These are phyloP conservation scores for Lachnellula hyalina DNA, from an alignment of 2,329 filamentous ascomycete genomes.

Conservation along the genomic window DNA sequence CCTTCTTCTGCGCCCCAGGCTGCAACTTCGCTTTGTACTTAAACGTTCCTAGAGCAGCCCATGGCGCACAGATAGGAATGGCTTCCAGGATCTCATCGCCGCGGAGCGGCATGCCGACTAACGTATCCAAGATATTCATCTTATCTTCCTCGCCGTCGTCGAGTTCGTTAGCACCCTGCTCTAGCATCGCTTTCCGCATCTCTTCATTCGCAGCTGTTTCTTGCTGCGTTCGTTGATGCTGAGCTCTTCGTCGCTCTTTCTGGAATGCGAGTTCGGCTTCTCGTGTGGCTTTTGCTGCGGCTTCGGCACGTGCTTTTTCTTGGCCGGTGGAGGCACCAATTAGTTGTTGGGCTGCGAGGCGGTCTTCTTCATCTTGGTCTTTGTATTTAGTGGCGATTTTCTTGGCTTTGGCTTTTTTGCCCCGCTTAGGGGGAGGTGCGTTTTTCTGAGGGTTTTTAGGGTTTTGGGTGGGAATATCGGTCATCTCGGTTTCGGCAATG, in stretches of 20 bases:
- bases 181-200: constrained; percentile 53
- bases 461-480: constrained; percentile 20
- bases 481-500: constrained; percentile 11
- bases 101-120: constrained; percentile 71
- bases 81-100: constrained; percentile 77
- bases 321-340: constrained; percentile 69
- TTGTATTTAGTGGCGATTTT: constrained; percentile 88
- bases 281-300: constrained; percentile 58
- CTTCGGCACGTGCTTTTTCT: constrained; percentile 64
- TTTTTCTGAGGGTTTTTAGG: constrained; percentile 39
- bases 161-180: constrained; percentile 52
- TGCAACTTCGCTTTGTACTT: constrained; percentile 97
- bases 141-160: constrained; percentile 54
- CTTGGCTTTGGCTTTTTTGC: constrained; percentile 77
- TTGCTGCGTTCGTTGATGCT: constrained; percentile 72
- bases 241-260: constrained; percentile 69
- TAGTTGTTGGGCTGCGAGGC: constrained; percentile 74
- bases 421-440: constrained; percentile 52
- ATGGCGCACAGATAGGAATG: constrained; percentile 60
- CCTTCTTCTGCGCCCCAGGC: constrained; percentile 84
- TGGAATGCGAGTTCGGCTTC: constrained; percentile 69
- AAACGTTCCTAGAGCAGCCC: constrained; percentile 58
- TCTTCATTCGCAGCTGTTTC: constrained; percentile 75
- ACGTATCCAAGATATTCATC: constrained; percentile 55
- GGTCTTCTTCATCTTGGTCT: constrained; percentile 91